Conservation (phyloP, 352 stramenopile species). For the Phytopythium vexans region DNA sequence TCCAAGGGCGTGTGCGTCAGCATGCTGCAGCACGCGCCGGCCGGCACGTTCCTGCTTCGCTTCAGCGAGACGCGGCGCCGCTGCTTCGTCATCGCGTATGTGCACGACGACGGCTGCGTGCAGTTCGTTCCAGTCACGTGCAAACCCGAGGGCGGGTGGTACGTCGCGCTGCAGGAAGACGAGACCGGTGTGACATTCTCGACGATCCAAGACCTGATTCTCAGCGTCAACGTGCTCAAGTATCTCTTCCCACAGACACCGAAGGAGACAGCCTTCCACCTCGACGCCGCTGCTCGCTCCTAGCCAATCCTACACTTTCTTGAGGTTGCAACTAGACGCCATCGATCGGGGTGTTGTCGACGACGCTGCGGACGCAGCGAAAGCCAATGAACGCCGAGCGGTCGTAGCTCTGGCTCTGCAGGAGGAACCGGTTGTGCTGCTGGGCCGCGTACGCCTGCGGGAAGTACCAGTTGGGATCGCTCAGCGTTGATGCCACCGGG, state of each 20-base stretch:
- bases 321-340: not conserved
- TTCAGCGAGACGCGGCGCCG: conserved; percentile 72
- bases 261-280: conserved; percentile 61
- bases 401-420: conserved; percentile 72
- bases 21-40: conserved; percentile 64
- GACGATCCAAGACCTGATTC: conserved; percentile 66
- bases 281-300: conserved; percentile 7
- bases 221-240: conserved; percentile 76
- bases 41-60: conserved; percentile 74
- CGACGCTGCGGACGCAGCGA: conserved; percentile 49
- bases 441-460: conserved; percentile 52
- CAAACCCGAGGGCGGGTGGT: conserved; percentile 39
- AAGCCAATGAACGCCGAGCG: conserved; percentile 73
- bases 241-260: conserved; percentile 79
- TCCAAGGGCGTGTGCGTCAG: conserved; percentile 77
- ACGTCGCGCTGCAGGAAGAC: conserved; percentile 49
- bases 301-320: too few species aligned
- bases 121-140: conserved; percentile 78
- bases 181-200: conserved; percentile 48
- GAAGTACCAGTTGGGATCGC: conserved; percentile 87
- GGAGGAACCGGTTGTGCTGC: conserved; percentile 77
- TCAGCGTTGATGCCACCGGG: conserved; percentile 58
- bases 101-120: conserved; percentile 54
- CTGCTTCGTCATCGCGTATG: conserved; percentile 73
- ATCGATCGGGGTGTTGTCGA: not conserved